These are phyloP conservation scores for Talaromyces marneffei DNA, from an alignment of 2,329 filamentous ascomycete genomes.

Conservation along the genomic window DNA sequence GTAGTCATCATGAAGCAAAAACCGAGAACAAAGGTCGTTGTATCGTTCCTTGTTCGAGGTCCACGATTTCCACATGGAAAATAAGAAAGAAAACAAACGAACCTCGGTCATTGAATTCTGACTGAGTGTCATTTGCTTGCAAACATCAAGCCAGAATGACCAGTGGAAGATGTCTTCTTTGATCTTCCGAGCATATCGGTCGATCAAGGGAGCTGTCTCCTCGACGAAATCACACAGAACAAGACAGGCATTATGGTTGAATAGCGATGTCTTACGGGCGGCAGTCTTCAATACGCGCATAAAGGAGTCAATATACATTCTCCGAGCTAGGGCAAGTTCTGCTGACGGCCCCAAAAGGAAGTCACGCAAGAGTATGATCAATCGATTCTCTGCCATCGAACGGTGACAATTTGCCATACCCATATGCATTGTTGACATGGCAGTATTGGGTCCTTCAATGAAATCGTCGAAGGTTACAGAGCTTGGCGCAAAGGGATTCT, in stretches of 20 bases:
- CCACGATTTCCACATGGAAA: constrained; percentile 70
- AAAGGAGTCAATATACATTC: constrained; percentile 72
- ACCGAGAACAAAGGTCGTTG: constrained; percentile 62
- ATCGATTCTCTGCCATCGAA: constrained; percentile 80
- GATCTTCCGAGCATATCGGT: constrained; percentile 52
- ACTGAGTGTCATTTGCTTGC: constrained; percentile 69
- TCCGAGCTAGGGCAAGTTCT: constrained; percentile 51
- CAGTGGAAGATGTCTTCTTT: constrained; percentile 48
- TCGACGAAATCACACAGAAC: constrained; percentile 88
- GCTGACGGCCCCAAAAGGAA: constrained; percentile 60
- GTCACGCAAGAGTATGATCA: constrained; percentile 76
- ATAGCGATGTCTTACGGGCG: constrained; percentile 69
- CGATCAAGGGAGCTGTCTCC: constrained; percentile 65
- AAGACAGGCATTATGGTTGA: constrained; percentile 77
- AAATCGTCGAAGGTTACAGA: constrained; percentile 63
- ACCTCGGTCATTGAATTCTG: constrained; percentile 89
- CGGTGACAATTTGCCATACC: constrained; percentile 65
- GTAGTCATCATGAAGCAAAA: constrained; percentile 66
- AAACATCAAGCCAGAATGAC: constrained; percentile 80
- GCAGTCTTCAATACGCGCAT: constrained; percentile 66
- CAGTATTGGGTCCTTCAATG: constrained; percentile 60
- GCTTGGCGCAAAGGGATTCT: constrained; percentile 43
- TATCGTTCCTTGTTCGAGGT: constrained; percentile 62
- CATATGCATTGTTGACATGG: constrained; percentile 57
- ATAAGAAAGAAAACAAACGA: constrained; percentile 74